Base-by-base conservation (phyloP, 1,284 basidiomycete species). In the Flammula alnicola region DNA sequence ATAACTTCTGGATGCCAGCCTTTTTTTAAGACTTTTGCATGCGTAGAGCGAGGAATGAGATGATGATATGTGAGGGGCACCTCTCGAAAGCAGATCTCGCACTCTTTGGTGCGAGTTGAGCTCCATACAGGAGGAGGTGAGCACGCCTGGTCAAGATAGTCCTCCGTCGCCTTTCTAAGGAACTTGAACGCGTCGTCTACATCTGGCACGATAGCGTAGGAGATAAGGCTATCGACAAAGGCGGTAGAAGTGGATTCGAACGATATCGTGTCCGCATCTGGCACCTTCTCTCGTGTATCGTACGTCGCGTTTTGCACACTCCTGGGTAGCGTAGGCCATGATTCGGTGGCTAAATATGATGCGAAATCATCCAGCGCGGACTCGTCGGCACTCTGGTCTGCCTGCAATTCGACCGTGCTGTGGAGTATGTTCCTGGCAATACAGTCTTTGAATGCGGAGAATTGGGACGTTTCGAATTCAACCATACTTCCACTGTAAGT, bases 41-140 rank as follows among this genome's bases (percentile, higher is more conserved):
- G 80, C 10, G 67, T 72, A 20, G 75, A 74, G 26, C 77, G 72
- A 1, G 81, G 81, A 37, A 83, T 79, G 32, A 83, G 71, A 52
- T 83, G 80, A 60, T 83, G 80, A 59, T 81, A 83, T 10, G 80
- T 83, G 57, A 83, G 63, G 7, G 76, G 77, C 1, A 81, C 73
- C 47, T 71, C 71, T 11, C 80, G 69, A 53, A 74, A 72, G 61
- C 81, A 83, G 19, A 84, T 77, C 66, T 82, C 79, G 63, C 81
- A 83, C 54, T 77, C 77, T 11, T 53, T 67, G 17, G 74, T 73
- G 8, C 79, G 70, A 14, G 80, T 83, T 16, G 71, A 66, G 4
- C 70, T 72, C 80, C 81, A 82, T 5, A 71, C 63, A 1, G 78
- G 78, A 1, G 76, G 78, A 4, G 78, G 72, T 3, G 69, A 66